Evolutionary conservation across 805 yeast genomes (phyloP).

Genomic region (Lachancea lanzarotensis): DNA sequence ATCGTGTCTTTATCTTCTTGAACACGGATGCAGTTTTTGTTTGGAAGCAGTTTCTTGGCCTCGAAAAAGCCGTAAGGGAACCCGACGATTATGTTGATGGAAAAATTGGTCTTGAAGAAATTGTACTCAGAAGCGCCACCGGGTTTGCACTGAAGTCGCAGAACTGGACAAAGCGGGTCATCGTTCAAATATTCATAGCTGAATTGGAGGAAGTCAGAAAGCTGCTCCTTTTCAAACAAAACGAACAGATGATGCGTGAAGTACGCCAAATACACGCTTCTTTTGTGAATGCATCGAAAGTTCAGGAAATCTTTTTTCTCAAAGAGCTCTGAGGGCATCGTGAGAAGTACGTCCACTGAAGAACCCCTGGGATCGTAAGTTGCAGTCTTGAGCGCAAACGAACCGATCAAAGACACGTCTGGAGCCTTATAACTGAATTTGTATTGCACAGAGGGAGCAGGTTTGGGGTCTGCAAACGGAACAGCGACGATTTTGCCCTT

Average conservation of each 20-base stretch:
- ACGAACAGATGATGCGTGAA: slow-evolving; percentile 59
- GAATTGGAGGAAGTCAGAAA: slow-evolving; percentile 40
- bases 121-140: slow-evolving; percentile 38
- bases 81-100: slow-evolving; percentile 67
- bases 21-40: slow-evolving; percentile 74
- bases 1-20: slow-evolving; percentile 51
- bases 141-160: slow-evolving; percentile 48
- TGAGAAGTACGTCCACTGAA: slow-evolving; percentile 70
- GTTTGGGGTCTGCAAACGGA: slow-evolving; percentile 90
- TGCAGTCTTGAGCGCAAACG: slow-evolving; percentile 82
- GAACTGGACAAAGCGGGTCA: slow-evolving; percentile 69
- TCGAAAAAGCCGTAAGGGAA: slow-evolving; percentile 69
- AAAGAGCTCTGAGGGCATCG: slow-evolving; percentile 72
- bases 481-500: slow-evolving; percentile 48
- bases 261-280: slow-evolving; percentile 80
- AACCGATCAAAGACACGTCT: slow-evolving; percentile 72
- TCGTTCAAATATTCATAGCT: slow-evolving; percentile 69
- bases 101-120: slow-evolving; percentile 61
- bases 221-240: slow-evolving; percentile 45
- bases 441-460: slow-evolving; percentile 57
- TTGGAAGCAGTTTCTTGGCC: slow-evolving; percentile 66
- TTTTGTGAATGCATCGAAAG: slow-evolving; percentile 82
- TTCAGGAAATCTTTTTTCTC: slow-evolving; percentile 86
- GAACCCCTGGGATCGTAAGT: slow-evolving; percentile 58
- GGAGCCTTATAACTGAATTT: slow-evolving; percentile 67